phyloP scores from a whole-genome alignment of 1,284 basidiomycete genomes.

The Fomitopsis betulina region DNA sequence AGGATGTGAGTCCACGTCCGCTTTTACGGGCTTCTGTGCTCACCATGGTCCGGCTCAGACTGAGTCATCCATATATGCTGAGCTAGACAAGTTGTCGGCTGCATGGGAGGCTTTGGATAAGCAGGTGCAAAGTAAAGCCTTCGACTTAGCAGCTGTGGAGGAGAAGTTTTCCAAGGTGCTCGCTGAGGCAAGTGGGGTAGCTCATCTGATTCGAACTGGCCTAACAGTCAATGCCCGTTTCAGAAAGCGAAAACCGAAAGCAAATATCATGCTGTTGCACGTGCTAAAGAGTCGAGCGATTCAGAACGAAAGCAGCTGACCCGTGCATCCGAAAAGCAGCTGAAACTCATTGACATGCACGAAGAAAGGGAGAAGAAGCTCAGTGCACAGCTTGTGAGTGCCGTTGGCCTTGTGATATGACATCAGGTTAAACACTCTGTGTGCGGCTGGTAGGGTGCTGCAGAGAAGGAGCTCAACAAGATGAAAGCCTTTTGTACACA shows the following conservation, averaged over 20 bases:
- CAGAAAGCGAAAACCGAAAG: slow-evolving; percentile 93
- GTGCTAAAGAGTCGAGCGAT: slow-evolving; percentile 82
- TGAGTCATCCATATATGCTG: slow-evolving; percentile 76
- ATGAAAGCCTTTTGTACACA: neutral
- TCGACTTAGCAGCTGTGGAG: slow-evolving; percentile 76
- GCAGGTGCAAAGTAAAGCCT: slow-evolving; percentile 81
- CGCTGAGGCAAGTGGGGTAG: slow-evolving; percentile 52
- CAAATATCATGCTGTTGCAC: slow-evolving; percentile 91
- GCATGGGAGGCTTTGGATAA: slow-evolving; percentile 87
- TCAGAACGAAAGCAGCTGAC: slow-evolving; percentile 69
- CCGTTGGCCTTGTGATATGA: neutral
- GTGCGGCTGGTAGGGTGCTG: neutral
- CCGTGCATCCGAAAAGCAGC: slow-evolving; percentile 73
- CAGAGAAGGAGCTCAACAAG: neutral
- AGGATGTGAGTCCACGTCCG: slow-evolving; percentile 33
- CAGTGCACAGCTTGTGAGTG: slow-evolving; percentile 7
- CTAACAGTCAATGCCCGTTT: neutral
- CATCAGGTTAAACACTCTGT: neutral
- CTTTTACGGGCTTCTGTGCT: neutral
- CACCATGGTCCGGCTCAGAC: slow-evolving; percentile 36
- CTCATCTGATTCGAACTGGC: neutral
- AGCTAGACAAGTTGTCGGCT: slow-evolving; percentile 82
- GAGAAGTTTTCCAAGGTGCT: slow-evolving; percentile 62
- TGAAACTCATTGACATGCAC: slow-evolving; percentile 69
- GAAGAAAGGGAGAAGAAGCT: slow-evolving; percentile 58